A percentile compares a stretch with the other conserved stretches of the same genome.
These are phyloP conservation scores for Daedaleopsis sinensis DNA, from an alignment of 768 basidiomycete genomes.

Conservation along the genomic window DNA sequence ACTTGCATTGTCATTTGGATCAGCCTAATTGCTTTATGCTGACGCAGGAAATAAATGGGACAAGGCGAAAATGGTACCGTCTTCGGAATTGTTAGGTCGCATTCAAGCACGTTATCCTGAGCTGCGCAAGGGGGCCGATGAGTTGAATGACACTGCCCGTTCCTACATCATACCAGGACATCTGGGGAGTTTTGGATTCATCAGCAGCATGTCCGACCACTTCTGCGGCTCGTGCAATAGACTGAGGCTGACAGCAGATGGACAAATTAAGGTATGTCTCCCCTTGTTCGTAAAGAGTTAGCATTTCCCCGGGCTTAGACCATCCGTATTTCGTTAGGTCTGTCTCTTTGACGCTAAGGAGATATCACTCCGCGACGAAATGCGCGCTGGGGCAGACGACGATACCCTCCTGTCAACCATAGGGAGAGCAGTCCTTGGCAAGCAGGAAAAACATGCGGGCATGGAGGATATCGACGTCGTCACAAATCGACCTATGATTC, in stretches of 20 bases:
- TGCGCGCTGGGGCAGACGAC: slow-evolving; percentile 69
- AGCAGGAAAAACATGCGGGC: slow-evolving; percentile 82
- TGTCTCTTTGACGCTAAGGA: slow-evolving; percentile 87
- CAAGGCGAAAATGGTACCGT: slow-evolving; percentile 79
- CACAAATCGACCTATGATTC: slow-evolving; percentile 86
- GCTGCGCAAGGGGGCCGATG: slow-evolving; percentile 62
- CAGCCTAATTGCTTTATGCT: background rate
- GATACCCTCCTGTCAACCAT: slow-evolving; percentile 62
- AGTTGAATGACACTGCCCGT: slow-evolving; percentile 79
- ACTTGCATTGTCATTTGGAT: slow-evolving; percentile 17
- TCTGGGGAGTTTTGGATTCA: slow-evolving; percentile 78
- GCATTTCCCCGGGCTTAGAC: background rate
- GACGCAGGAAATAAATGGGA: slow-evolving; percentile 83
- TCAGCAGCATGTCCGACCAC: slow-evolving; percentile 93
- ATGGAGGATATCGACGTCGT: slow-evolving; percentile 81
- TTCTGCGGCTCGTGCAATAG: slow-evolving; percentile 88
- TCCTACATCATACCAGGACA: slow-evolving; percentile 77
- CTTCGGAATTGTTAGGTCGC: slow-evolving; percentile 57
- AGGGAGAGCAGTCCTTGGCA: slow-evolving; percentile 63
- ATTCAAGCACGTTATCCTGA: slow-evolving; percentile 53
- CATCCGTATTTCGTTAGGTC: slow-evolving; percentile 46
- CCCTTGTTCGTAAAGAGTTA: background rate
- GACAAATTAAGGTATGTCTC: slow-evolving; percentile 75
- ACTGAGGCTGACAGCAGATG: slow-evolving; percentile 85
- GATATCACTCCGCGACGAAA: slow-evolving; percentile 75